These are phyloP conservation scores for Penicillium decumbens DNA, from an alignment of 2,329 filamentous ascomycete genomes.

Conservation along the genomic window DNA sequence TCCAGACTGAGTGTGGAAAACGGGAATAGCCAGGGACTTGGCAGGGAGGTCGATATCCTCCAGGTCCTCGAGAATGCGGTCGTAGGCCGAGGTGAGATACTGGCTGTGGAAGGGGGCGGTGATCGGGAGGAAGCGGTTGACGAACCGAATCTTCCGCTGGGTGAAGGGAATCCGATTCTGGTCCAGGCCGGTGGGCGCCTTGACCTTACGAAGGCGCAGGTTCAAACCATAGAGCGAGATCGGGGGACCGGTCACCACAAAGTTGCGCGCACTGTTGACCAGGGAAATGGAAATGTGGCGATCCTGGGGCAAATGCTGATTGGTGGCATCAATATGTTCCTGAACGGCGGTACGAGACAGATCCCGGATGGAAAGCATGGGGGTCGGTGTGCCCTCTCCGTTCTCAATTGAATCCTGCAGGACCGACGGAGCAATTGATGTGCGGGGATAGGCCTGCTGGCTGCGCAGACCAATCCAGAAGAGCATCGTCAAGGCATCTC, in stretches of 20 bases:
- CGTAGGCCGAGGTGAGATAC: conserved; percentile 77
- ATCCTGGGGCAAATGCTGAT: conserved; percentile 88
- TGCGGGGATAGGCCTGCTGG: conserved; percentile 94
- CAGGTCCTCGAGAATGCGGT: conserved; percentile 80
- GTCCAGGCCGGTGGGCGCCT: conserved; percentile 93
- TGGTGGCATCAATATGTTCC: conserved; percentile 93
- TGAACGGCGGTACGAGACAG: conserved; percentile 83
- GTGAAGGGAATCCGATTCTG: conserved; percentile 93
- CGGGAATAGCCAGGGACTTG: conserved; percentile 70
- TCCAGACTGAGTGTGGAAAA: conserved; percentile 86
- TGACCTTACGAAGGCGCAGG: conserved; percentile 89
- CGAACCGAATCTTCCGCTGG: conserved; percentile 92
- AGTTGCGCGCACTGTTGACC: conserved; percentile 93
- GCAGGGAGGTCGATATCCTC: conserved; percentile 73
- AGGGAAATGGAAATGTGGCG: conserved; percentile 93
- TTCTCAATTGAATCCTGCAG: conserved; percentile 90
- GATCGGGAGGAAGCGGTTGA: conserved; percentile 94
- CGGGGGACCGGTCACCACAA: conserved; percentile 93
- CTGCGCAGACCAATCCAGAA: conserved; percentile 98
- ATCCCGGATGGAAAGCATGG: conserved; percentile 96
- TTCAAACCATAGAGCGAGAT: conserved; percentile 96
- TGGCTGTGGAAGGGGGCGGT: conserved; percentile 98
- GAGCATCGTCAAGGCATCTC: conserved; percentile 79
- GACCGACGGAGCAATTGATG: conserved; percentile 83
- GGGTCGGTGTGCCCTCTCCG: conserved; percentile 91